Base-by-base conservation (phyloP, 1,284 basidiomycete genomes). In the Microbotryomycetes sp. region DNA sequence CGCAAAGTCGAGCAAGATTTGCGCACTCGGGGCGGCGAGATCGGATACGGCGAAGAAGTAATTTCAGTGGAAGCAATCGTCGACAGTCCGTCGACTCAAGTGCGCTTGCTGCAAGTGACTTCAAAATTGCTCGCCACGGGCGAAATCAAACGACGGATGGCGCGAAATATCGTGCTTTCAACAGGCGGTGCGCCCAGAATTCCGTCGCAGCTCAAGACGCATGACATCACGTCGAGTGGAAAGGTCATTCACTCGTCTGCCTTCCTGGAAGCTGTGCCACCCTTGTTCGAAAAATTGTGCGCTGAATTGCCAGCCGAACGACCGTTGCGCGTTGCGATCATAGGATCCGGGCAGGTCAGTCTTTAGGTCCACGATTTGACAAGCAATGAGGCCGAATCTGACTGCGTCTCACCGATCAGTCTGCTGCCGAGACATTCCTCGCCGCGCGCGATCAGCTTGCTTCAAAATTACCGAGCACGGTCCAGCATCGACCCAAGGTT, bases 31-130 rank as follows among this genome's bases (percentile, higher is more conserved):
- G 82, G 81, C 12, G 70, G 82, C 32, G 73, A 76, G 26, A 77
- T 83, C 55, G 73, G 74, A 19, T 84, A 78, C 63, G 79, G 80
- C 36, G 79, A 82, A 65, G 79, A 82, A 58, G 80, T 84, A 52
- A 67, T 82, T 49, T 74, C 50, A 1, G 69, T 71, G 52, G 65
- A 68, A n/a, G 67, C 62, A 0, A 47, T 69, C 7, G 25, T 28
- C 22, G 49, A 56, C 4, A 42, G 32, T 3, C 49, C 54, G 3
- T 56, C 29, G 25, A 53, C 46, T 4, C 62, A 58, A 12, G 56
- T 65, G 2, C 48, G 50, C 14, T 31, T 65, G n/a, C 53, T 69
- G 22, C 56, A 47, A n/a, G 61, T 69, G 7, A 56, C 56, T 4
- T 65, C 66, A 1, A 49, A 63, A 14, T 29, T 16, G 0, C 16